These are phyloP conservation scores for Thermochaetoides thermophila DNA, from an alignment of 495 filamentous ascomycete genomes.

Conservation along the genomic window DNA sequence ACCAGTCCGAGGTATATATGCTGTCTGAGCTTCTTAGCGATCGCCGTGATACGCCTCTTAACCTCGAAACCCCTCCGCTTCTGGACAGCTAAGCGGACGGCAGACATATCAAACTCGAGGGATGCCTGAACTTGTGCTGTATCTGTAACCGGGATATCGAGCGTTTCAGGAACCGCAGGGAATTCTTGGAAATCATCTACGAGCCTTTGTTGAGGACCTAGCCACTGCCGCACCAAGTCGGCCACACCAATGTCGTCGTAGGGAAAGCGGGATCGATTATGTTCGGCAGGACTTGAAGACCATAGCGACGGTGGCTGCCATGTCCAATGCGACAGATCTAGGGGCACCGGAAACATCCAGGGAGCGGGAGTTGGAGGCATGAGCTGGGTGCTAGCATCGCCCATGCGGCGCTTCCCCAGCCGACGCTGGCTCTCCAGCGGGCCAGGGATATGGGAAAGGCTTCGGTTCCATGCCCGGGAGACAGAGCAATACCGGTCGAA, in stretches of 20 bases:
- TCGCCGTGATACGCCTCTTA: no score
- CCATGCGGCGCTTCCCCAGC: constrained; percentile 36
- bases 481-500: constrained; percentile 27
- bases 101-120: no score
- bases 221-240: neutral
- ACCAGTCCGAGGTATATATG: no score
- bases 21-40: no score
- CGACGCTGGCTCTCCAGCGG: constrained; percentile 39
- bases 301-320: constrained; percentile 31
- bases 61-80: no score
- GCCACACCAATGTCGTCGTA: no score
- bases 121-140: no score
- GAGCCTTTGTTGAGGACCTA: no score
- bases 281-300: neutral
- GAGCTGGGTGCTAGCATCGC: constrained; percentile 23
- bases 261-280: neutral
- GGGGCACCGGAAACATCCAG: constrained; percentile 25
- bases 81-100: no score
- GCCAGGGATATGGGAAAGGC: constrained; percentile 23
- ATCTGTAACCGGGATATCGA: no score
- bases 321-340: constrained; percentile 31
- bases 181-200: no score
- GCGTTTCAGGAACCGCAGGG: no score
- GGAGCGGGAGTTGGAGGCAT: constrained; percentile 20
- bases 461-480: constrained; percentile 14